A percentile compares a stretch with the other conserved stretches of the same genome.
phyloP scores from a whole-genome alignment of 495 filamentous ascomycete species.

The Daldinia childiae region DNA sequence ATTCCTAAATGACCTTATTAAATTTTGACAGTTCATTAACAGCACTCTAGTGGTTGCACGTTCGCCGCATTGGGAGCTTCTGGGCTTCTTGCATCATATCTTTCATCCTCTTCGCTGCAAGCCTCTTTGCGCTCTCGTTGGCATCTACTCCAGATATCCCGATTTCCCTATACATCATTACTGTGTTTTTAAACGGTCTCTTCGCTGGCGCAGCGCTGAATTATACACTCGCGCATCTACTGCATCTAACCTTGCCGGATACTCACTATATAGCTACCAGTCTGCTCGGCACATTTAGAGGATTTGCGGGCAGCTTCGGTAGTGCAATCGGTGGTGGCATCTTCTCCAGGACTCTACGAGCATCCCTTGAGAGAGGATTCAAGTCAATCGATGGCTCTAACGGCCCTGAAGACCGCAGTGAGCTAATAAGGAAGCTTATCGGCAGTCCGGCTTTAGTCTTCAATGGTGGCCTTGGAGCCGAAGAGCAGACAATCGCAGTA shows the following conservation, averaged over 20 bases:
- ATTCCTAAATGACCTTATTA: background rate
- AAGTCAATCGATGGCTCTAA: conserved; percentile 49
- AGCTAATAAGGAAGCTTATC: conserved; percentile 69
- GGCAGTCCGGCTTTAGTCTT: conserved; percentile 73
- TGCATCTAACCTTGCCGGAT: conserved; percentile 69
- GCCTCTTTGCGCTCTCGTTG: conserved; percentile 59
- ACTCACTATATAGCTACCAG: conserved; percentile 77
- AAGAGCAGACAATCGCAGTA: conserved; percentile 69
- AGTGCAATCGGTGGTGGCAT: conserved; percentile 79
- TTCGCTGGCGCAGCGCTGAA: conserved; percentile 75
- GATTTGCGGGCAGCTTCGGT: conserved; percentile 79
- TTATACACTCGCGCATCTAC: conserved; percentile 78
- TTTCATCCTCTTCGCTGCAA: conserved; percentile 63
- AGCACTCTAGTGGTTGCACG: conserved; percentile 64
- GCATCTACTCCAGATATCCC: conserved; percentile 60
- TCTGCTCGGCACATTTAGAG: conserved; percentile 75
- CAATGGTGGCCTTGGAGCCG: conserved; percentile 54
- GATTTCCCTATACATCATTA: conserved; percentile 58
- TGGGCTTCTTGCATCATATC: conserved; percentile 66
- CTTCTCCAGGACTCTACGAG: conserved; percentile 70
- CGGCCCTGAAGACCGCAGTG: conserved; percentile 54
- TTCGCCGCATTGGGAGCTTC: conserved; percentile 71
- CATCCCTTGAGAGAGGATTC: conserved; percentile 66
- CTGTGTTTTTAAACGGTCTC: conserved; percentile 73
- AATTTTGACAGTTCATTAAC: conserved; percentile 8